phyloP scores from a whole-genome alignment of 306 rosid species.

The Dalbergia cultrata region DNA sequence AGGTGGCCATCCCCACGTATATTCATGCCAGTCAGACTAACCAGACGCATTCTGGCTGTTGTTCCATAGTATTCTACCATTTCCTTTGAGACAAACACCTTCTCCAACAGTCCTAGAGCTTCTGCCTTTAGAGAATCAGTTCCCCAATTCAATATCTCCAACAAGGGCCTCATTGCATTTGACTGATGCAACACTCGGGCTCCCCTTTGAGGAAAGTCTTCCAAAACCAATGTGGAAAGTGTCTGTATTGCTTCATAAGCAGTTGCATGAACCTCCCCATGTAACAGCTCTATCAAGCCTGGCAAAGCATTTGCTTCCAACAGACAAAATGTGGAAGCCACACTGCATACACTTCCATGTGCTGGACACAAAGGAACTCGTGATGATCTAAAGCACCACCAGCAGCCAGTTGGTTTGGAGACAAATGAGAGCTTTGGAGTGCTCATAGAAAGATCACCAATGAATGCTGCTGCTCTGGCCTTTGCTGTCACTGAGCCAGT shows the following conservation, averaged over 20 bases:
- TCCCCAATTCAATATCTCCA: slow-evolving; percentile 81
- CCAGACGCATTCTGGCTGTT: slow-evolving; percentile 58
- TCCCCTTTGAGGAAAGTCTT: slow-evolving; percentile 69
- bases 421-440: slow-evolving; percentile 61
- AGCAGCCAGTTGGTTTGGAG: slow-evolving; percentile 58
- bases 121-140: slow-evolving; percentile 69
- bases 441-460: slow-evolving; percentile 79
- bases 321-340: slow-evolving; percentile 66
- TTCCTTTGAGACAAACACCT: slow-evolving; percentile 73
- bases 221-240: slow-evolving; percentile 78
- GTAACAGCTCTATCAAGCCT: slow-evolving; percentile 64
- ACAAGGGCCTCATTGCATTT: slow-evolving; percentile 60
- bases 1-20: slow-evolving; percentile 60
- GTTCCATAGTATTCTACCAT: slow-evolving; percentile 73
- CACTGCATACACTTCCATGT: slow-evolving; percentile 73
- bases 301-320: slow-evolving; percentile 78
- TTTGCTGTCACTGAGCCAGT: slow-evolving; percentile 71
- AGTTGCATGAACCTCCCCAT: slow-evolving; percentile 74
- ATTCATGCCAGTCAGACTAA: slow-evolving; percentile 60
- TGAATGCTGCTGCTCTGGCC: slow-evolving; percentile 91
- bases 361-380: slow-evolving; percentile 60
- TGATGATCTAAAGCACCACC: slow-evolving; percentile 57
- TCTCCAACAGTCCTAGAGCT: slow-evolving; percentile 73
- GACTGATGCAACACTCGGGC: slow-evolving; percentile 67
- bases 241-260: slow-evolving; percentile 80